Evolutionary conservation across 1,284 basidiomycete species (phyloP).

Genomic region (Dichomitus squalens): DNA sequence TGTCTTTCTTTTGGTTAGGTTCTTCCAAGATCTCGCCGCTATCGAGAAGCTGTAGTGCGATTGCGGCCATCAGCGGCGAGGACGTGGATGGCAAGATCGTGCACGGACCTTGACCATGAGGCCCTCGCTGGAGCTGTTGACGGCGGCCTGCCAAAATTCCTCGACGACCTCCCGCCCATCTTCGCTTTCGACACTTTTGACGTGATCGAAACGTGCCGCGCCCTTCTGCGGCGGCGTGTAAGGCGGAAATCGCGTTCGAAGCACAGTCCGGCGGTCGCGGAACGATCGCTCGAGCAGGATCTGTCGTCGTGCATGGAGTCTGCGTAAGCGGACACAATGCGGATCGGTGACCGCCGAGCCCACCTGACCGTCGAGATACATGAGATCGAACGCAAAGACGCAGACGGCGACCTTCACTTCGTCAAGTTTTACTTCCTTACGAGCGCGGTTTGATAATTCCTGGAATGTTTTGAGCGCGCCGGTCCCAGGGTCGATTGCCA

Average conservation of each 20-base stretch:
- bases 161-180: slow-evolving; percentile 66
- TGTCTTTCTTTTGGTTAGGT: slow-evolving; percentile 36
- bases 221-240: slow-evolving; percentile 46
- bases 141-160: slow-evolving; percentile 79
- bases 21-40: slow-evolving; percentile 46
- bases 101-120: slow-evolving; percentile 87
- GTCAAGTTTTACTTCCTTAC: slow-evolving; percentile 81
- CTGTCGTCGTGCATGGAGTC: slow-evolving; percentile 40
- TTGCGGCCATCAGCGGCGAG: slow-evolving; percentile 26
- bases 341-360: slow-evolving; percentile 22
- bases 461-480: slow-evolving; percentile 82
- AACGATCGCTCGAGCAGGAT: slow-evolving; percentile 74
- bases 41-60: slow-evolving; percentile 56
- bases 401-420: slow-evolving; percentile 86
- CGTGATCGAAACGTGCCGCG: slow-evolving; percentile 75
- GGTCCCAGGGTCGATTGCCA: slow-evolving; percentile 72
- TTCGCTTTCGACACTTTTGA: slow-evolving; percentile 76
- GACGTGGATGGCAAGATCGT: background rate
- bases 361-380: slow-evolving; percentile 84
- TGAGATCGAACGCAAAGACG: slow-evolving; percentile 89
- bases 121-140: slow-evolving; percentile 87
- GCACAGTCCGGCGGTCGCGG: slow-evolving; percentile 67
- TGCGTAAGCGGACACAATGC: background rate
- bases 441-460: slow-evolving; percentile 82
- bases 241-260: slow-evolving; percentile 64